These are phyloP conservation scores for Logfia minima DNA, from an alignment of 129 eudicot genomes.

Conservation along the genomic window DNA sequence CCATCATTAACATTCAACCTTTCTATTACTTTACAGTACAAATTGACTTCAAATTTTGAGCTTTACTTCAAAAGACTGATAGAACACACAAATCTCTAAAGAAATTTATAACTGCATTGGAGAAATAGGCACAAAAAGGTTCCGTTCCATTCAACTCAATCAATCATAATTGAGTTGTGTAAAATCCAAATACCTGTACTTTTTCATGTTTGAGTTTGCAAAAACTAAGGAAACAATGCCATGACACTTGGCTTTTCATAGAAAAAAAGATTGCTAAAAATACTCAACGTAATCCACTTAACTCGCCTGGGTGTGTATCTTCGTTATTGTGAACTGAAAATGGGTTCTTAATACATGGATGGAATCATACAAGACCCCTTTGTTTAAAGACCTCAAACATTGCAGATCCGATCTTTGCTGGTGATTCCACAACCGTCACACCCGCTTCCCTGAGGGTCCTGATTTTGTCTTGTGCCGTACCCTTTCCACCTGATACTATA, in stretches of 20 bases:
- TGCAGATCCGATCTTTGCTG: constrained; percentile 90
- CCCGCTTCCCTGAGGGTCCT: constrained; percentile 89
- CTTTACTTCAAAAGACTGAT: background rate
- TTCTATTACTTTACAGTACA: background rate
- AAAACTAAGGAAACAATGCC: constrained; percentile 25
- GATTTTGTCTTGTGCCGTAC: constrained; percentile 99
- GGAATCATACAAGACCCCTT: constrained; percentile 74
- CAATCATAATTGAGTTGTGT: constrained; percentile 22
- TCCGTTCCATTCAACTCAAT: constrained; percentile 27
- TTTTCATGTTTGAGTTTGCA: constrained; percentile 20
- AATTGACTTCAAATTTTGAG: background rate
- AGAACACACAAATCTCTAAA: background rate
- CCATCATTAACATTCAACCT: background rate
- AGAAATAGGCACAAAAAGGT: constrained; percentile 24
- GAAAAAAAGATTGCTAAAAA: constrained; percentile 15
- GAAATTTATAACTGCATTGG: background rate
- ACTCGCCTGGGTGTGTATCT: constrained; percentile 33
- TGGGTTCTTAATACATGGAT: constrained; percentile 23
- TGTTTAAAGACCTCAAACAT: constrained; percentile 95
- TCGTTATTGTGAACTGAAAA: constrained; percentile 42
- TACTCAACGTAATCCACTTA: constrained; percentile 21
- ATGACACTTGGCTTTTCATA: constrained; percentile 38
- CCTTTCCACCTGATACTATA: constrained; percentile 99
- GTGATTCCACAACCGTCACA: constrained; percentile 91
- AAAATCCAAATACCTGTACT: constrained; percentile 31